Evolutionary conservation across 495 filamentous ascomycete genomes (phyloP).

Genomic region (Pyronema omphalodes): DNA sequence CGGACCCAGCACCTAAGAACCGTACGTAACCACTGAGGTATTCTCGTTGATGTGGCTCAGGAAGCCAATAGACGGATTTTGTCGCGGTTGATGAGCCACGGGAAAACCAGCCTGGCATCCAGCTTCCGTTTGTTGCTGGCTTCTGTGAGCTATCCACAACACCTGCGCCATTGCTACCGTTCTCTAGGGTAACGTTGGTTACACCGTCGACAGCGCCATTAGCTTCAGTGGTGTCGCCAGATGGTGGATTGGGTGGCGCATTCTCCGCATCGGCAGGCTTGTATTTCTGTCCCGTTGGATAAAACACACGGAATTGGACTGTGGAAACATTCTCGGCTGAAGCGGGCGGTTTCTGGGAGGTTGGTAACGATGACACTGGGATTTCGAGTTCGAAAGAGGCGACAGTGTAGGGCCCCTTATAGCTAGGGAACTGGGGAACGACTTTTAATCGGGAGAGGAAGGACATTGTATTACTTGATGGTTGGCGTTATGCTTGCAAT

Average conservation of each 20-base stretch:
- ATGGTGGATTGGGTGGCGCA: not conserved
- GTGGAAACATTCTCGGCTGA: constrained; percentile 41
- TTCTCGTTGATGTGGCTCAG: constrained; percentile 44
- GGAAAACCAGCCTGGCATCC: constrained; percentile 7
- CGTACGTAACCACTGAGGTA: constrained; percentile 48
- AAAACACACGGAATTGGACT: constrained; percentile 57
- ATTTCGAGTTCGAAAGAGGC: constrained; percentile 61
- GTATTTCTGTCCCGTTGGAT: constrained; percentile 35
- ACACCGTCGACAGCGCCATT: not conserved
- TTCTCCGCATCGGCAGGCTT: not conserved
- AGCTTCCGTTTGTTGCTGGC: constrained; percentile 17
- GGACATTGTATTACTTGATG: constrained; percentile 8
- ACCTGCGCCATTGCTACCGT: not conserved
- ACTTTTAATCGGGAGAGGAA: constrained; percentile 17
- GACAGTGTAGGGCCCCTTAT: constrained; percentile 53
- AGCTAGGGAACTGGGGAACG: constrained; percentile 45
- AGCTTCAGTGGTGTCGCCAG: not conserved
- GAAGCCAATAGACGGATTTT: constrained; percentile 46
- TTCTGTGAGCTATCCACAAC: constrained; percentile 23
- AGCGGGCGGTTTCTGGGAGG: constrained; percentile 25
- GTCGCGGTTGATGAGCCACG: not conserved
- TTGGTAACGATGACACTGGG: constrained; percentile 39
- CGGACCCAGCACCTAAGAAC: constrained; percentile 41
- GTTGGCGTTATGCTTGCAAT: not conserved
- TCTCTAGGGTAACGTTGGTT: not conserved